Evolutionary conservation across 345 rosid genomes (phyloP).

Genomic region (Dimocarpus longan): DNA sequence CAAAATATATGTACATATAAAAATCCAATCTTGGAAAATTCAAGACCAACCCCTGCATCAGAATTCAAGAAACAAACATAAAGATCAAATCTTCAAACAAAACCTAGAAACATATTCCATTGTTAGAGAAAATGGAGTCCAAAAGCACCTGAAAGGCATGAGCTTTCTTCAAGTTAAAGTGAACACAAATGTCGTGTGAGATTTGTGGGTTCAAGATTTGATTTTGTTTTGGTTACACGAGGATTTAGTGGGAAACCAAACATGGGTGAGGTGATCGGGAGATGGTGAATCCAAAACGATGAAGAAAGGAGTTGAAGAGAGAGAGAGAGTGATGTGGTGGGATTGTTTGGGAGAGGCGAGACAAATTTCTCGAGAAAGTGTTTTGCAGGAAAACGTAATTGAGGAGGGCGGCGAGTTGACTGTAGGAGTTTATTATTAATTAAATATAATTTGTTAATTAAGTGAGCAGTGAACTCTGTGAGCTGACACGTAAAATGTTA

Average conservation of each 20-base stretch:
- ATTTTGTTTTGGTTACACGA: constrained; percentile 19
- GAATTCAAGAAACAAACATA: constrained; percentile 17
- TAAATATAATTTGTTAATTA: too few species aligned
- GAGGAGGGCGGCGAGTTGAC: neutral
- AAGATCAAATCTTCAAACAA: constrained; percentile 12
- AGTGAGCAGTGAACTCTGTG: too few species aligned
- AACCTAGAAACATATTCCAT: neutral
- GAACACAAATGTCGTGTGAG: neutral
- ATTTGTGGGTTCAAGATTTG: constrained; percentile 19
- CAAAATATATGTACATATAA: neutral
- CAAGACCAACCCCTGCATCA: constrained; percentile 14
- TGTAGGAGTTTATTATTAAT: neutral
- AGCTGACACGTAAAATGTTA: too few species aligned
- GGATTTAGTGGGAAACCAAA: constrained; percentile 34
- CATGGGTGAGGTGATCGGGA: constrained; percentile 15
- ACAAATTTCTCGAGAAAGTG: constrained; percentile 14
- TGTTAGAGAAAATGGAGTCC: constrained; percentile 6
- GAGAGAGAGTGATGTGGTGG: neutral
- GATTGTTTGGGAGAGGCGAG: constrained; percentile 5
- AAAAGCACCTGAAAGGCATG: constrained; percentile 25
- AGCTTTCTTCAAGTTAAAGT: constrained; percentile 17
- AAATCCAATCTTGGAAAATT: constrained; percentile 21
- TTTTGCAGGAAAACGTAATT: constrained; percentile 2
- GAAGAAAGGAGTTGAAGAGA: neutral
- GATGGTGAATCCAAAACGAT: neutral